Evolutionary conservation across 768 basidiomycete genomes (phyloP), one percentile per base, ranked within the genome.

Genomic region (Rhodotorula graminis): DNA sequence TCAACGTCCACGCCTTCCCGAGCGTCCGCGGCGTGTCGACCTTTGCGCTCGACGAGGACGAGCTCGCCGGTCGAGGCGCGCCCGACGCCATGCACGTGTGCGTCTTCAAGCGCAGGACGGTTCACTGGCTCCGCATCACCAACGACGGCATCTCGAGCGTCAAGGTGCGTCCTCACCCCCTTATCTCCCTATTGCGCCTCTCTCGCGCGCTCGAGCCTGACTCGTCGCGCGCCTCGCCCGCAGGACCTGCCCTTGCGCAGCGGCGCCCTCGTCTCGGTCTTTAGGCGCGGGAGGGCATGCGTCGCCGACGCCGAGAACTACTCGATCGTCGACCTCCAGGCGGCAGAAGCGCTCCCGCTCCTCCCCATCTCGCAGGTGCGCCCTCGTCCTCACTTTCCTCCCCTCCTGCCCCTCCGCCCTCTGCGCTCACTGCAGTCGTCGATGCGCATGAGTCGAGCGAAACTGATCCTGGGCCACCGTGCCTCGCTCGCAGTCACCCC

Each of bases 11-110:
- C 19, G 74, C 82, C 25, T 88, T 91, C 72, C 89, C 89, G 68
- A 89, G 93, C 5, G 84, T 97, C 33, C 86, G 92, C 58, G 88
- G 93, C 70, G 89, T 91, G 9, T 82, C 90, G 29, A 84, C 89
- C 0, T 87, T 95, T 74, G 88, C 92, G 0, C 87, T 96, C 0
- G 94, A 98, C 78, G 88, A 93, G 67, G 80, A 68, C 31, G 67
- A 75, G 29, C 53, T 71, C 0, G 46, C 47, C 8, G 61, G 72
- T 21, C 77, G 73, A 31, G 80, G 75, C 7, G 57, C 33, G 56
- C 70, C 65, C 27, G 67, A 74, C 2, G 79, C 80, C 31, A 80
- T 82, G 71, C 79, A 79, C 8, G 63, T 83, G 8, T 78, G 80
- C 27, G 78, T 80, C 5, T 80, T 82, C 58, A 78, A 82, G 61